These are phyloP conservation scores for Rickenella mellea DNA, from an alignment of 768 basidiomycete genomes.

Conservation along the genomic window DNA sequence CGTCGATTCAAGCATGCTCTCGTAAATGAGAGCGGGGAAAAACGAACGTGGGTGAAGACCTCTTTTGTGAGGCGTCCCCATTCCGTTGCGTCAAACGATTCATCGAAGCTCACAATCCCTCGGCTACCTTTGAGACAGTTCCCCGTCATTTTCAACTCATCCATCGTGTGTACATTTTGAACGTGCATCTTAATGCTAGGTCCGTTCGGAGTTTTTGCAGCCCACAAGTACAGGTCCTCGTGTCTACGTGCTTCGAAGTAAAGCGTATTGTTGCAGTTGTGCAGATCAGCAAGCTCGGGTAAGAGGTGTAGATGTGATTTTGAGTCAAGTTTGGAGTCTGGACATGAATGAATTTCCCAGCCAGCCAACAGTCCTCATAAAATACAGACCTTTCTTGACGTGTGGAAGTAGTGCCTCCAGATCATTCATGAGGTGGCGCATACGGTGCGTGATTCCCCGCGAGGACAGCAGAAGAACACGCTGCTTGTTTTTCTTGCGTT, in stretches of 20 bases:
- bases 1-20: not conserved
- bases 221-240: slow-evolving; percentile 95
- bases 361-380: too few species aligned
- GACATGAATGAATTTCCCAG: too few species aligned
- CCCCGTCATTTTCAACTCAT: slow-evolving; percentile 98
- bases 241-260: slow-evolving; percentile 96
- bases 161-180: slow-evolving; percentile 99
- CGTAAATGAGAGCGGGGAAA: not conserved
- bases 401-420: slow-evolving; percentile 85
- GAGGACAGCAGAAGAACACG: slow-evolving; percentile 88
- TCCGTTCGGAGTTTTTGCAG: slow-evolving; percentile 93
- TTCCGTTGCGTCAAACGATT: slow-evolving; percentile 79
- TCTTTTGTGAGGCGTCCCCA: slow-evolving; percentile 87
- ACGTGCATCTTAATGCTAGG: slow-evolving; percentile 97
- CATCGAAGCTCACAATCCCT: slow-evolving; percentile 88
- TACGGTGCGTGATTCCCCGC: slow-evolving; percentile 88
- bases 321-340: slow-evolving; percentile 95
- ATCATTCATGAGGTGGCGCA: slow-evolving; percentile 97
- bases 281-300: slow-evolving; percentile 92
- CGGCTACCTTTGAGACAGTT: slow-evolving; percentile 96
- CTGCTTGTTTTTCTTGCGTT: slow-evolving; percentile 84
- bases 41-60: slow-evolving; percentile 80
- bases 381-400: slow-evolving; percentile 80
- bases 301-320: slow-evolving; percentile 89
- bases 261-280: slow-evolving; percentile 95